Percentiles rank a stretch among this genome's conserved stretches.
Evolutionary conservation across 352 stramenopile genomes (phyloP).

Genomic region (Phytophthora pini): DNA sequence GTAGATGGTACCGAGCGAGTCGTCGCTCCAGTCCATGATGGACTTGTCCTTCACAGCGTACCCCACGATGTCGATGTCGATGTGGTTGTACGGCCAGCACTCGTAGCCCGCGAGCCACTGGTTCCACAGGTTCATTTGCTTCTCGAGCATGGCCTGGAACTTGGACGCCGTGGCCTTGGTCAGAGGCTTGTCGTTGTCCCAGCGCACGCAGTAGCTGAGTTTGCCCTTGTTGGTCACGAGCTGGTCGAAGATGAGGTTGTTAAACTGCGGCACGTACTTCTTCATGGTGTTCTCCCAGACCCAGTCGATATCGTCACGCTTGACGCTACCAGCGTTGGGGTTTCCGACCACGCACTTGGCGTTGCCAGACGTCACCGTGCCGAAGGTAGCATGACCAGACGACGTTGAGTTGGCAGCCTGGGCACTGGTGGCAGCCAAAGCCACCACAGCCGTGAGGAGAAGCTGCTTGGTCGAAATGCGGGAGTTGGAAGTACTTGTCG

Average conservation of each 20-base stretch:
- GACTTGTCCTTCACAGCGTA: conserved; percentile 34
- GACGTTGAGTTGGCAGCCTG: not conserved
- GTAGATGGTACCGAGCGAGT: conserved; percentile 47
- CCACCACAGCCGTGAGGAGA: not conserved
- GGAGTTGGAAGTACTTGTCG: not conserved
- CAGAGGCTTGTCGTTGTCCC: conserved; percentile 9
- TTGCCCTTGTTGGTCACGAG: conserved; percentile 11
- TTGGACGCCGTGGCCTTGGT: conserved; percentile 12
- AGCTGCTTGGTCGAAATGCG: not conserved
- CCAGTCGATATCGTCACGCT: conserved; percentile 6
- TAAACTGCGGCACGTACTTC: conserved; percentile 2
- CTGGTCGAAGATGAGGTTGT: conserved; percentile 17
- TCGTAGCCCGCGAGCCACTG: conserved; percentile 6
- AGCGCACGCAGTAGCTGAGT: conserved; percentile 14
- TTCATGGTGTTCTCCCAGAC: conserved; percentile 16
- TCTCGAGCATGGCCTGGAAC: conserved; percentile 8
- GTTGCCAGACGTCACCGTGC: not conserved
- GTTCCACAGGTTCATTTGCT: conserved; percentile 10
- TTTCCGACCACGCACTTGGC: conserved; percentile 5
- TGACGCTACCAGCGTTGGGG: conserved; percentile 4
- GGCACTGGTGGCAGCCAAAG: not conserved
- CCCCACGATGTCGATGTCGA: conserved; percentile 41
- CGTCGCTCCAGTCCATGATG: conserved; percentile 44
- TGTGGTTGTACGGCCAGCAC: conserved; percentile 17
- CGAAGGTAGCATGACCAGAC: conserved; percentile 1